Conservation (phyloP, 2,329 filamentous ascomycete genomes). For the Aspergillus brunneoviolaceus region DNA sequence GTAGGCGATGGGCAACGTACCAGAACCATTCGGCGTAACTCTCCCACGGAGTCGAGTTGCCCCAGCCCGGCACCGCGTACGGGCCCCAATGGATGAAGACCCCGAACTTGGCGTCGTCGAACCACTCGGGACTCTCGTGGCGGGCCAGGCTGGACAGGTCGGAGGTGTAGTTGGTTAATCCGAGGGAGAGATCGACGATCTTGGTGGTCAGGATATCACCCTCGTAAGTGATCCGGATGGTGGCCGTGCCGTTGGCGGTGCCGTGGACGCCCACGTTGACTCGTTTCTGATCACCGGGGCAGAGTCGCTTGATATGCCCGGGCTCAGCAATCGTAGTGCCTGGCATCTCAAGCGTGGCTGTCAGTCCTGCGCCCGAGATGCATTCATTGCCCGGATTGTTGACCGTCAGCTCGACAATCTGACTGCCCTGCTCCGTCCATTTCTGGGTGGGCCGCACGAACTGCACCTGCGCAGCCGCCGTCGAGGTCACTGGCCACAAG, state of each 20-base stretch:
- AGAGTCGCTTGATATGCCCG: conserved; percentile 1
- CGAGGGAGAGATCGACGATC: neutral
- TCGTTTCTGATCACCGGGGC: conserved; percentile 2
- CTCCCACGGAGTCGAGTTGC: conserved; percentile 42
- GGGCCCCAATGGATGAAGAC: conserved; percentile 63
- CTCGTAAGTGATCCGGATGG: neutral
- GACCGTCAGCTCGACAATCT: neutral
- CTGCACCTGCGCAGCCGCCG: neutral
- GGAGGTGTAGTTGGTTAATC: neutral
- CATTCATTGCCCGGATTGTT: neutral
- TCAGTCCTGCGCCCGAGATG: neutral
- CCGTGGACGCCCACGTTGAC: neutral
- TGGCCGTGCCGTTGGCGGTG: conserved; percentile 2
- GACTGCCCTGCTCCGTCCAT: conserved; percentile 2
- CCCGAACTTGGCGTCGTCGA: conserved; percentile 56
- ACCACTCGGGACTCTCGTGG: conserved; percentile 38
- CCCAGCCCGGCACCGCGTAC: conserved; percentile 59
- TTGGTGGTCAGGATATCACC: neutral
- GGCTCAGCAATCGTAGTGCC: neutral
- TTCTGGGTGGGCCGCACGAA: conserved; percentile 3
- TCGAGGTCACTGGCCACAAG: neutral
- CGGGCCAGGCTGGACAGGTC: neutral
- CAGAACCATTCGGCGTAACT: conserved; percentile 41
- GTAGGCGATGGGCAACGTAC: neutral
- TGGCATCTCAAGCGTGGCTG: neutral